Evolutionary conservation across 805 yeast species (phyloP).

Genomic region (Candida nanaspora): DNA sequence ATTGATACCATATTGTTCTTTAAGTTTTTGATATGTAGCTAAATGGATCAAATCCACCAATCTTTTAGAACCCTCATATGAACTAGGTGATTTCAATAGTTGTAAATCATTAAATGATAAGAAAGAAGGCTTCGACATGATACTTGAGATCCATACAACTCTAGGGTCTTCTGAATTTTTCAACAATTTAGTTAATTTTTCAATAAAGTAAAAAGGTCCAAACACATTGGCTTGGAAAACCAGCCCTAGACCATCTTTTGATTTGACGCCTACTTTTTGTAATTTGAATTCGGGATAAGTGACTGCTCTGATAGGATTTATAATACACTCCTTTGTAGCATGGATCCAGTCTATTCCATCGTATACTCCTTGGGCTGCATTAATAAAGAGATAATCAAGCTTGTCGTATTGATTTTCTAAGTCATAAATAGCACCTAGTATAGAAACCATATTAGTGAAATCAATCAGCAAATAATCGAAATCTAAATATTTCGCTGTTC

Average conservation of each 20-base stretch:
- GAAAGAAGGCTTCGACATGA: constrained; percentile 71
- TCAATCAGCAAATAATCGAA: constrained; percentile 89
- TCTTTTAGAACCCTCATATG: constrained; percentile 92
- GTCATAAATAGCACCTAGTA: constrained; percentile 68
- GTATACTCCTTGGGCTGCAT: constrained; percentile 87
- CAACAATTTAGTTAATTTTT: constrained; percentile 49
- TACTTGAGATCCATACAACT: constrained; percentile 79
- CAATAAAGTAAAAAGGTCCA: constrained; percentile 84
- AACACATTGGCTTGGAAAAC: constrained; percentile 96
- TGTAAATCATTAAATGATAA: constrained; percentile 73
- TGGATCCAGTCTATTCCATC: constrained; percentile 81
- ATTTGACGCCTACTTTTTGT: constrained; percentile 70
- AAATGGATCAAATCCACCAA: constrained; percentile 76
- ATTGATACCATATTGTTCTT: constrained; percentile 42
- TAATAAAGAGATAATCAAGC: constrained; percentile 74
- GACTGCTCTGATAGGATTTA: constrained; percentile 71
- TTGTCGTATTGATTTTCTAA: constrained; percentile 53
- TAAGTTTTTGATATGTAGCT: constrained; percentile 52
- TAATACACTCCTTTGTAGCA: constrained; percentile 61
- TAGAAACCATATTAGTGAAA: constrained; percentile 82
- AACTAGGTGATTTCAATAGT: constrained; percentile 49
- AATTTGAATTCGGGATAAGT: constrained; percentile 83
- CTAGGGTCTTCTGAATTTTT: constrained; percentile 40
- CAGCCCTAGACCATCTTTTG: constrained; percentile 74
- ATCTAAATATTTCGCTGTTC: constrained; percentile 52